phyloP scores from a whole-genome alignment of 2,329 filamentous ascomycete species.

The Helicocarpus griseus region DNA sequence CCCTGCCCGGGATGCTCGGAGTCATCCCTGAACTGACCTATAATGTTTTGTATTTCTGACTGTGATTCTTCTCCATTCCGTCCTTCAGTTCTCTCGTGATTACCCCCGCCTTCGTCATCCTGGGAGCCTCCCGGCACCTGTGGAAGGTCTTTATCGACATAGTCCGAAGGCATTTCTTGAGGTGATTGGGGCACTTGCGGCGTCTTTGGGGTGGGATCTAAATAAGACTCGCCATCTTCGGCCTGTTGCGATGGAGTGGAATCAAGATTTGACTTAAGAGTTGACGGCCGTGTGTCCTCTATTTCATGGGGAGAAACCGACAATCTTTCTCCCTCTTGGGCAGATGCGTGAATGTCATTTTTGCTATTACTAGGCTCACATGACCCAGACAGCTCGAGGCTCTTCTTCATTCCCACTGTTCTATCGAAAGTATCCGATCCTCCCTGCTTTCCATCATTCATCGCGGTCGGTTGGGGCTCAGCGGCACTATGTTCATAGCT shows the following conservation, averaged over 20 bases:
- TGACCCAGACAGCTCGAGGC: background rate
- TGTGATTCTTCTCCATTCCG: constrained; percentile 60
- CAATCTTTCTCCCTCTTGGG: constrained; percentile 3
- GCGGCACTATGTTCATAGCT: background rate
- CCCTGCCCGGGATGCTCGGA: constrained; percentile 60
- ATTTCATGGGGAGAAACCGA: constrained; percentile 5
- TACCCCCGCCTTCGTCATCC: constrained; percentile 9
- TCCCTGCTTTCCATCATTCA: background rate
- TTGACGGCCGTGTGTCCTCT: background rate
- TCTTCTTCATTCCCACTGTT: background rate
- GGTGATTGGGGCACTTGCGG: constrained; percentile 33
- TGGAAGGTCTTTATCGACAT: constrained; percentile 31
- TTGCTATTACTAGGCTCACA: background rate
- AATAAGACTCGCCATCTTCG: constrained; percentile 43
- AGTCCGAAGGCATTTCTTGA: constrained; percentile 25
- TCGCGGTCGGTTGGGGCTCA: constrained; percentile 6
- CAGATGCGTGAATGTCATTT: background rate
- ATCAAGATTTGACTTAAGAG: constrained; percentile 5
- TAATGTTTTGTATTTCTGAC: constrained; percentile 91
- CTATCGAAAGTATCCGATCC: background rate
- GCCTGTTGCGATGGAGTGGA: constrained; percentile 38
- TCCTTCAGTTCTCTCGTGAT: constrained; percentile 44
- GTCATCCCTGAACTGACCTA: constrained; percentile 83
- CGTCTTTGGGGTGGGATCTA: constrained; percentile 40
- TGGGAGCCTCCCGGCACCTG: constrained; percentile 23